Evolutionary conservation across 176 grass and related monocot genomes (phyloP).

Genomic region (Oryza nivara): DNA sequence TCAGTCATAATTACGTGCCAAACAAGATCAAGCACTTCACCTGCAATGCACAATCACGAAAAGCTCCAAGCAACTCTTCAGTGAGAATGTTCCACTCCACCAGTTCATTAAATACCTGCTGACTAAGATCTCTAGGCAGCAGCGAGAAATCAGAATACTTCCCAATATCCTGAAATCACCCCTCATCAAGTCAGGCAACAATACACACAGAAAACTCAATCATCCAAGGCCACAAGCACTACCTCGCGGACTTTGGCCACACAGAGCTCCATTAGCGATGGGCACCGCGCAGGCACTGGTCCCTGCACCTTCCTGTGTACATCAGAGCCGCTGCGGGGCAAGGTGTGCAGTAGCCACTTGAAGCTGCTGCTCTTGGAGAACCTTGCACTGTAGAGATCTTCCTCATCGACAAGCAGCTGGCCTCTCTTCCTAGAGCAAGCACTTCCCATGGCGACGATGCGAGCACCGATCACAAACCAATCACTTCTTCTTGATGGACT

Average conservation of each 20-base stretch:
- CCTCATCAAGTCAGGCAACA: slow-evolving; percentile 20
- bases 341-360: slow-evolving; percentile 80
- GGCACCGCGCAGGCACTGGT: slow-evolving; percentile 42
- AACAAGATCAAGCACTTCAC: slow-evolving; percentile 49
- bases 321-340: slow-evolving; percentile 56
- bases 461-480: neutral
- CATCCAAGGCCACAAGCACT: slow-evolving; percentile 6
- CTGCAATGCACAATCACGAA: slow-evolving; percentile 90
- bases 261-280: slow-evolving; percentile 81
- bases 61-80: slow-evolving; percentile 64
- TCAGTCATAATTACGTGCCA: slow-evolving; percentile 8
- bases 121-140: slow-evolving; percentile 96
- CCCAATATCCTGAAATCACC: slow-evolving; percentile 75
- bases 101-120: slow-evolving; percentile 92
- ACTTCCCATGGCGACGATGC: slow-evolving; percentile 61
- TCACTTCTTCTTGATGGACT: neutral
- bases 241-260: slow-evolving; percentile 86
- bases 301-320: slow-evolving; percentile 45
- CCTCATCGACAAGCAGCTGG: slow-evolving; percentile 55
- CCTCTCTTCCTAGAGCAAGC: slow-evolving; percentile 90
- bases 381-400: slow-evolving; percentile 57
- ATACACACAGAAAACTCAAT: slow-evolving; percentile 27
- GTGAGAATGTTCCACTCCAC: slow-evolving; percentile 65
- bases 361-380: slow-evolving; percentile 90
- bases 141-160: slow-evolving; percentile 74